phyloP scores from a whole-genome alignment of 2,329 filamentous ascomycete genomes.

The Verticillium tricorpus region DNA sequence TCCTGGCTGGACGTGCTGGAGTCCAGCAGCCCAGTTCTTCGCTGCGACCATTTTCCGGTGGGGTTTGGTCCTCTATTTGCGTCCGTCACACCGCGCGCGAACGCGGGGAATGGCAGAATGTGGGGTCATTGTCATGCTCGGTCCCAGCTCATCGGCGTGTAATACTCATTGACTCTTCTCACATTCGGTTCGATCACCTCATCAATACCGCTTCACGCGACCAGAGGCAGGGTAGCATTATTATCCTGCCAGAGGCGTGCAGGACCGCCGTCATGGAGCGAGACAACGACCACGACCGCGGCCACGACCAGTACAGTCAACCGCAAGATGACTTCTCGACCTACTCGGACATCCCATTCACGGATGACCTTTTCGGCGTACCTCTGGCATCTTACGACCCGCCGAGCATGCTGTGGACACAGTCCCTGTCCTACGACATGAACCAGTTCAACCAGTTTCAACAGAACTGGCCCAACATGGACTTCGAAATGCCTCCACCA shows the following conservation, averaged over 20 bases:
- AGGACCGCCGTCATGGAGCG: background rate
- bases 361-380: constrained; percentile 5
- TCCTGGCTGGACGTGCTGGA: background rate
- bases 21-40: background rate
- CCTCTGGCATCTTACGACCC: constrained; percentile 12
- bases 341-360: background rate
- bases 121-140: background rate
- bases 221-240: background rate
- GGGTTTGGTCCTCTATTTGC: background rate
- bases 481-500: background rate
- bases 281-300: background rate
- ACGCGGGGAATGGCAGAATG: background rate
- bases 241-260: background rate
- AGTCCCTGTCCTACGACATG: constrained; percentile 9
- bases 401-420: constrained; percentile 14
- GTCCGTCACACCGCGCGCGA: background rate
- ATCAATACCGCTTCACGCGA: background rate
- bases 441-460: constrained; percentile 2
- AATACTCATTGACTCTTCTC: background rate
- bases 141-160: background rate
- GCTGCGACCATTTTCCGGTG: background rate
- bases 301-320: background rate
- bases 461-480: constrained; percentile 2
- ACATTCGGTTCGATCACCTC: background rate
- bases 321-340: background rate